Evolutionary conservation across 2,329 filamentous ascomycete genomes (phyloP).

Genomic region (Calonectria leucothoes): DNA sequence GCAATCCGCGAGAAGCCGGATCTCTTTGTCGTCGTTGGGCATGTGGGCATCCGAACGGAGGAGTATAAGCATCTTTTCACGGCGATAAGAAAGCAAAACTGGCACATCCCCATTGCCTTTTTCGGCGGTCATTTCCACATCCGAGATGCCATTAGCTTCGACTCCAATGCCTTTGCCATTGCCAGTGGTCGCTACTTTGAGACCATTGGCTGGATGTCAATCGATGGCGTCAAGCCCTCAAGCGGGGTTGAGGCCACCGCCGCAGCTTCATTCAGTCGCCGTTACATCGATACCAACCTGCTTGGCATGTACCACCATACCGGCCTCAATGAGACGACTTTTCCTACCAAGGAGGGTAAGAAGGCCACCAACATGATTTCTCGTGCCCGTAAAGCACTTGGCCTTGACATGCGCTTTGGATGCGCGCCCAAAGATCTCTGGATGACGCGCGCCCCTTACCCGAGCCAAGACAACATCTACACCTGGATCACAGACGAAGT

Average conservation of each 20-base stretch:
- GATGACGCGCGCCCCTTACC: conserved; percentile 83
- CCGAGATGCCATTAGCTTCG: conserved; percentile 84
- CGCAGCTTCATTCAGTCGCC: conserved; percentile 73
- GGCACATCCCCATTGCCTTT: conserved; percentile 88
- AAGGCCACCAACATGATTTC: conserved; percentile 79
- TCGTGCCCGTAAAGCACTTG: conserved; percentile 74
- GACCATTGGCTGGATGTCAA: conserved; percentile 93
- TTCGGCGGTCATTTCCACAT: conserved; percentile 94
- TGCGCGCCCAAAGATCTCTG: conserved; percentile 85
- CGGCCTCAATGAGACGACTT: conserved; percentile 75
- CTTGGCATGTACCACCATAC: conserved; percentile 87
- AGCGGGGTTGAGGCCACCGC: conserved; percentile 46
- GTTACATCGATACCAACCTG: conserved; percentile 95
- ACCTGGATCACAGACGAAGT: conserved; percentile 82
- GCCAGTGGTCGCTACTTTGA: conserved; percentile 95
- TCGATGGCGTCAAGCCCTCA: conserved; percentile 69
- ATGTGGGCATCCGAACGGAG: conserved; percentile 83
- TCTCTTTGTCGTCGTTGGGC: conserved; percentile 86
- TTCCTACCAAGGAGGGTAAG: conserved; percentile 79
- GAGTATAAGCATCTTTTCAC: conserved; percentile 84
- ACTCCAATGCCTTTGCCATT: conserved; percentile 80
- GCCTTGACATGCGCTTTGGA: conserved; percentile 81
- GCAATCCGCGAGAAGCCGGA: conserved; percentile 88
- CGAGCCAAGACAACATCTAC: conserved; percentile 80
- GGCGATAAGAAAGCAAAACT: conserved; percentile 80